Base-by-base conservation (phyloP, 2,329 filamentous ascomycete genomes). In the Botrytis porri region DNA sequence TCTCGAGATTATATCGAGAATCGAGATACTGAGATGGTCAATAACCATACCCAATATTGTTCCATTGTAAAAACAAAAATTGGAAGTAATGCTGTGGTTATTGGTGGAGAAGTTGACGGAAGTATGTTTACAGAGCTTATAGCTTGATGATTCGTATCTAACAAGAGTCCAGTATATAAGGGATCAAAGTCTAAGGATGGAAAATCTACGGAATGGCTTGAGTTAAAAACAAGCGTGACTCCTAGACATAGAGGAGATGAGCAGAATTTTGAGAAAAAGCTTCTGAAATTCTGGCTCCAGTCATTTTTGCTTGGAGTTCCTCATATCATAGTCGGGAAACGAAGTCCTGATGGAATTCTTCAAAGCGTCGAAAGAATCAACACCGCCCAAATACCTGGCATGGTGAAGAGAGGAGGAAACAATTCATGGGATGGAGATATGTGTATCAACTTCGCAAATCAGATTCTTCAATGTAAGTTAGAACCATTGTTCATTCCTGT, bases 201-300 rank as follows among this genome's bases (percentile, higher is more conserved):
- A 86, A 70, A 88, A 88, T 89, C 92, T 0, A 92, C 94, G 76
- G 93, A 95, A 78, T 99, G 95, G 92, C 91, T 98, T 45, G 96
- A 99, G 82, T 87, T 99, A 73, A 99, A 99, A 81, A 99, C 96
- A 0, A 89, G 90, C 18, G 18, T 67, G 64, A 67, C 64, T 57
- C n/a, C 90, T 88, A 59, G 90, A 92, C 76, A 90, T 95, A 67
- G 85, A 86, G 69, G 89, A 64, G 93, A 96, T 78, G 86, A 89
- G 79, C 83, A 91, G 32, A 92, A 90, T 75, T 97, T 95, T 80
- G 93, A 98, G 82, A 89, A 93, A 66, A 98, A 98, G 81, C 87
- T 98, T 71, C 88, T 97, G 82, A 97, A 97, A 80, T 97, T 95
- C 83, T 99, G 96, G 96, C 93, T 95, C 22, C 96, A 98, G 82